Base-by-base conservation (phyloP, 2,329 filamentous ascomycete genomes). In the Cercospora janseana region DNA sequence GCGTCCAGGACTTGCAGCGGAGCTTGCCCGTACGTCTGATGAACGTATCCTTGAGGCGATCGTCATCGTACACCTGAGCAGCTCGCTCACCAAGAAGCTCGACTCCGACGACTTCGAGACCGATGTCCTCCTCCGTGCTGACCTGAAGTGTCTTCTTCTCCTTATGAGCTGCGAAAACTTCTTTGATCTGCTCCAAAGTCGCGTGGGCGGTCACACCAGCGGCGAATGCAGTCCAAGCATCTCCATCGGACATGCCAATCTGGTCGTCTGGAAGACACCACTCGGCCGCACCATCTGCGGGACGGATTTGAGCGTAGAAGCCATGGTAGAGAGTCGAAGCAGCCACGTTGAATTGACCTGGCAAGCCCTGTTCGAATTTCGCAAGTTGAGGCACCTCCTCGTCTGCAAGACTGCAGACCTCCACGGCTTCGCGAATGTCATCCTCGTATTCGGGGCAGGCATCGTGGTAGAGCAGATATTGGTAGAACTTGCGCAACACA, bases 401-500 rank as follows among this genome's bases (percentile, higher is more conserved):
- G 3, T 81, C 76, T 1, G 87, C 88, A 10, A 75, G 64, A 15
- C 82, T 77, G 61, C 89, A 95, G 21, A 92, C 66, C 1, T 67
- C 66, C 6, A 85, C 74, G 0, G 91, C 89, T 0, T 76, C 72
- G 12, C 79, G 70, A 51, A 97, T 75, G 56, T 92, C 80, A 0
- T 77, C 72, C 0, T 70, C 74, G 64, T 91, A 87, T 66, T 97
- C 93, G 0, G 87, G 85, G 62, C 90, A 95, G 12, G 94, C 92
- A 28, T 87, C 80, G 63, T 97, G 91, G 53, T 86, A 80, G 7
- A 91, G 75, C 0, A 97, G 75, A 59, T 96, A 98, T 57, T 88
- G 87, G 56, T 95, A 80, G 65, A 97, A 97, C 64, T 93, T 95
- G 52, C 82, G 80, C 31, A 96, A 76, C 0, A 94, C 80, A 26